Evolutionary conservation across 108 stramenopile species (phyloP), one percentile per base, ranked within the genome.

Genomic region (Cyclostephanos tholiformis): DNA sequence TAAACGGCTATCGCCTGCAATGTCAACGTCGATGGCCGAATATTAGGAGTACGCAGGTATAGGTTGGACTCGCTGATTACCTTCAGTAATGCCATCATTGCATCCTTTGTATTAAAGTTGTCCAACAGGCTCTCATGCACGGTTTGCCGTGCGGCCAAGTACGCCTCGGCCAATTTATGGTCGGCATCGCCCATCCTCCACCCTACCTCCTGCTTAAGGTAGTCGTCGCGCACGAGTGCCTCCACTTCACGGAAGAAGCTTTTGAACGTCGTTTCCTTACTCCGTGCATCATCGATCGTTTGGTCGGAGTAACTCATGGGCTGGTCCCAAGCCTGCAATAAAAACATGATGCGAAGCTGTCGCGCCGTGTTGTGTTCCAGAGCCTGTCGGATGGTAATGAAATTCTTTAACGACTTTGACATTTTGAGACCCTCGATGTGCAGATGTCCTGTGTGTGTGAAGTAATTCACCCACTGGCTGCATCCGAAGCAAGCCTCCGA

Each of bases 341-440:
- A 70, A 77, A 99, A 99, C 84, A 92, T 83, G 64, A 99, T 76
- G 25, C 99, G 92, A 26, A 99, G 69, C 70, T 95, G 95, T 32
- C 94, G 72, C 12, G 96, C 86, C 6, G 93, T 82, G 68, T 94
- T 91, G 35, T 91, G 81, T 35, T 87, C 85, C 58, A 97, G 83
- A 0, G 95, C 93, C 78, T 97, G 91, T 30, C 87, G 91, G 73
- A 98, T 95, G 63, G 95, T 97, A 71, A 98, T 91, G 72, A 98
- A 98, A 75, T 98, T 98, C 86, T 98, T 98, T 22, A 98, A 81
- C 16, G 89, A 91, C 80, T 98, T 98, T 43, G 92, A 92, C 98
- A 98, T 98, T 87, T 98, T 98, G 50, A 95, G 77, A 48, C 98
- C 98, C 52, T 91, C 85, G 59, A 98, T 98, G 68, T 97, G 96